Evolutionary conservation across 176 grass and related monocot species (phyloP), one percentile per base, ranked within the genome.

Genomic region (Eremochloa ophiuroides): DNA sequence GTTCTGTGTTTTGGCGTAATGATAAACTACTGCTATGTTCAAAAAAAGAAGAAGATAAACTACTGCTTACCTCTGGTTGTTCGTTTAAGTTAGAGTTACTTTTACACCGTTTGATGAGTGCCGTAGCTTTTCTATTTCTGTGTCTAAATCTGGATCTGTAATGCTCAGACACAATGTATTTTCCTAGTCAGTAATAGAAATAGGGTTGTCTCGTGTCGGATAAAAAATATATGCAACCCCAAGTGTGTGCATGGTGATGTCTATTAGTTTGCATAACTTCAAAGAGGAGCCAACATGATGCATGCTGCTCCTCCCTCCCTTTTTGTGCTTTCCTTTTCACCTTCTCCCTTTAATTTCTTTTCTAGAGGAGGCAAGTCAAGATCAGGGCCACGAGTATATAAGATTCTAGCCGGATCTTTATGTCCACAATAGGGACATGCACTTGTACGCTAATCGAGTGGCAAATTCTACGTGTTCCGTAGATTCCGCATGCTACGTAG

Each of bases 241-340:
- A 22, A 26, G 1, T 11, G 8, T 7, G 22, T 60, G 1, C 1
- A n/a, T 22, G n/a, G 25, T 16, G n/a, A 18, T 55, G 62, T 8
- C 50, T 31, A 50, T n/a, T 47, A 8, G 73, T 30, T 91, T 82
- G 89, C 89, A 87, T 88, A 91, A 67, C 89, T 88, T 91, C 59
- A 68, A 91, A 91, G 89, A 88, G 72, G 89, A 77, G 81, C 71
- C 77, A 91, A 46, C 60, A 87, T 87, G 80, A 88, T 91, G 73
- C 51, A 66, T 65, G 38, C 44, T 73, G 3, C 18, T 0, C 4
- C 29, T 1, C 5, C 65, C 33, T 16, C 2, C 27, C n/a, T 10
- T 10, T 66, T 34, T 20, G 12, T n/a, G 35, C 46, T 89, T 47
- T 18, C 67, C 6, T 77, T 66, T 71, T 38, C 65, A 16, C 77